Base-by-base conservation (phyloP, 495 filamentous ascomycete genomes). In the Penicillium lagena region DNA sequence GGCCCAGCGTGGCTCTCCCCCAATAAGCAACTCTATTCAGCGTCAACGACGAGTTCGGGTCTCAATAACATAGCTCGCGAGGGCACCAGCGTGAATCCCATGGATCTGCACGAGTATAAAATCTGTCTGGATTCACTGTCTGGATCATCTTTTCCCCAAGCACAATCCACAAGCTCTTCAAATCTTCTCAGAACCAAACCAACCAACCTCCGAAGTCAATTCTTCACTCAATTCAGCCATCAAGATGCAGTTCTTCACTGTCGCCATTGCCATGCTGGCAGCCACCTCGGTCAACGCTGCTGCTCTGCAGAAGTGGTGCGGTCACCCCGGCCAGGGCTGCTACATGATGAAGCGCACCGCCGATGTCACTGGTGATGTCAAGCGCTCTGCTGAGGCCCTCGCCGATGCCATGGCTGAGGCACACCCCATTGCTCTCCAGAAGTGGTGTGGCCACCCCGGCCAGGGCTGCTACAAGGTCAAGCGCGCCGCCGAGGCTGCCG, bases 321-420 rank as follows among this genome's bases (percentile, higher is more conserved):
- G 37, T 7, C 54, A 55, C 42, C 61, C 63, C 35, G 62, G 58
- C 12, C 62, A 66, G 43, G 52, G 50, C 39, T 68, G 62, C 47
- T 46, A 43, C 44, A 57, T 47, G 49, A 31, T 58, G 30, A 68
- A 63, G 58, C 67, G 62, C 39, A 52, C 65, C 12, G 55, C 52
- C 49, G 64, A 62, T 47, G 60, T 49, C 36, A 47, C 49, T 39
- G 31, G 34, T 14, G 59, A 74, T 35, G 54, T 74, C 47, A 74
- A 72, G 59, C 73, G 75, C 42, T 71, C 71, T 29, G 75, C 74
- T 15, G 68, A 74, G n/a, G 74, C 66, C 34, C 52, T 73, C 22
- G 71, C 70, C 27, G 67, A 71, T 39, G 69, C 72, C 44, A 59
- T 71, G 54, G 55, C 66, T 9, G 56, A 62, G 12, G 51, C 55